Evolutionary conservation across 768 basidiomycete species (phyloP).

Genomic region (Lanmaoa rubissima): DNA sequence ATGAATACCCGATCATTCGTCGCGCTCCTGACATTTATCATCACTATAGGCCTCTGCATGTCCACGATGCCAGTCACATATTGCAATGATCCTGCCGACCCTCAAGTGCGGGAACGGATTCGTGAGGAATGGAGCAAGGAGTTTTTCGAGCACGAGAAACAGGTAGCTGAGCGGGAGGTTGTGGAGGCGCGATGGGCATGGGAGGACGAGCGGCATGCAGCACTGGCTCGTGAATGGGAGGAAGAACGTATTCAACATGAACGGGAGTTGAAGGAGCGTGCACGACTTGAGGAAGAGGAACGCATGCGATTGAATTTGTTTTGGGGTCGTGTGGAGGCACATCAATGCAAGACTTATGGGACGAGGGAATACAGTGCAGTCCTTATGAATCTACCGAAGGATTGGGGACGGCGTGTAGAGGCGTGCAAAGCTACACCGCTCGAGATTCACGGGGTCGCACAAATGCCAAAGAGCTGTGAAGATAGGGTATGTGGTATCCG

Average conservation of each 20-base stretch:
- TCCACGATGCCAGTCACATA: slow-evolving; percentile 11
- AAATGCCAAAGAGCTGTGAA: slow-evolving; percentile 22
- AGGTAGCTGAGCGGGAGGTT: slow-evolving; percentile 5
- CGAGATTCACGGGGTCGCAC: slow-evolving; percentile 22
- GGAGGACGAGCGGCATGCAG: slow-evolving; percentile 17
- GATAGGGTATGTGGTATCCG: slow-evolving; percentile 12
- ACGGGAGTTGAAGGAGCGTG: slow-evolving; percentile 16
- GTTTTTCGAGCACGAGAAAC: slow-evolving; percentile 14
- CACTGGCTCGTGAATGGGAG: slow-evolving; percentile 16
- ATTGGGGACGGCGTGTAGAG: slow-evolving; percentile 20
- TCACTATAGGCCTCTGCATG: slow-evolving; percentile 2
- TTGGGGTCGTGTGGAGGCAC: slow-evolving; percentile 18
- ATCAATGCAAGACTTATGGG: slow-evolving; percentile 28
- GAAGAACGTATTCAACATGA: slow-evolving; percentile 18
- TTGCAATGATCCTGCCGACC: slow-evolving; percentile 21
- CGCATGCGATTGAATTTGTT: slow-evolving; percentile 21
- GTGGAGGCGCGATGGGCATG: slow-evolving; percentile 17
- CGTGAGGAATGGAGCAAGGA: slow-evolving; percentile 24
- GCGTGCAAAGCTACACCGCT: slow-evolving; percentile 25
- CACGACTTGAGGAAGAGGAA: slow-evolving; percentile 18
- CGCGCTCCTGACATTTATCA: background rate
- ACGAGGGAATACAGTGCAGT: slow-evolving; percentile 31
- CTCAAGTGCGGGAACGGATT: slow-evolving; percentile 19
- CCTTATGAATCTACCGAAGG: slow-evolving; percentile 27
- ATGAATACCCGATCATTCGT: background rate